A percentile compares a stretch with the other conserved stretches of the same genome.
Evolutionary conservation across 2,329 filamentous ascomycete species (phyloP).

Genomic region (Alternaria novae-zelandiae): DNA sequence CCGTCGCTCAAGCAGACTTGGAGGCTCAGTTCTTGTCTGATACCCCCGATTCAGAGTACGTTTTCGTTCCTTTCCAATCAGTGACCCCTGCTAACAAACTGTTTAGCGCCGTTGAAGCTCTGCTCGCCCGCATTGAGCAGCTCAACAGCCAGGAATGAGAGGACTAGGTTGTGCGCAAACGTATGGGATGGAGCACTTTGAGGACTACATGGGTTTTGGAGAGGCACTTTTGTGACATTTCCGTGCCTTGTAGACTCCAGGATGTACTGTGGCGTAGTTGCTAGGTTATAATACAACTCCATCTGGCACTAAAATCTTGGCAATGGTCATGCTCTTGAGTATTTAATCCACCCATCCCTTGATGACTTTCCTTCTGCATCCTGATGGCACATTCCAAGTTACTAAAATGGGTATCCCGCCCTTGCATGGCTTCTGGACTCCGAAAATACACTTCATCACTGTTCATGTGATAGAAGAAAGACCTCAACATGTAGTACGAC

Average conservation of each 20-base stretch:
- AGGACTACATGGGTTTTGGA: neutral
- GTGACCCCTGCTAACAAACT: neutral
- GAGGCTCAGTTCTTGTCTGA: neutral
- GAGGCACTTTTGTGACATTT: neutral
- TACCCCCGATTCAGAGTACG: neutral
- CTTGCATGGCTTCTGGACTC: too few species aligned
- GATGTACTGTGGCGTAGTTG: neutral
- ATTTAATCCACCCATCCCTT: neutral
- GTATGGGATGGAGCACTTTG: neutral
- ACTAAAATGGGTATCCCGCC: too few species aligned
- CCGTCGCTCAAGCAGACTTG: neutral
- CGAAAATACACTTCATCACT: too few species aligned
- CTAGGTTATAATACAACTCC: neutral
- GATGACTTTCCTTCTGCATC: too few species aligned
- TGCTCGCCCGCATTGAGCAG: neutral
- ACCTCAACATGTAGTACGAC: too few species aligned
- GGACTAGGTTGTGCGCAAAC: neutral
- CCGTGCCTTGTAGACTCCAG: neutral
- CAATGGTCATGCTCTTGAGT: neutral
- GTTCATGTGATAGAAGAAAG: too few species aligned
- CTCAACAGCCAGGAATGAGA: neutral
- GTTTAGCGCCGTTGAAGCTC: neutral
- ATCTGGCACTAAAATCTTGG: neutral
- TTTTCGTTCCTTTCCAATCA: too few species aligned
- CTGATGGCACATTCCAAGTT: too few species aligned